Conservation (phyloP, 257 asterid genomes). For the Gardenia jasminoides region DNA sequence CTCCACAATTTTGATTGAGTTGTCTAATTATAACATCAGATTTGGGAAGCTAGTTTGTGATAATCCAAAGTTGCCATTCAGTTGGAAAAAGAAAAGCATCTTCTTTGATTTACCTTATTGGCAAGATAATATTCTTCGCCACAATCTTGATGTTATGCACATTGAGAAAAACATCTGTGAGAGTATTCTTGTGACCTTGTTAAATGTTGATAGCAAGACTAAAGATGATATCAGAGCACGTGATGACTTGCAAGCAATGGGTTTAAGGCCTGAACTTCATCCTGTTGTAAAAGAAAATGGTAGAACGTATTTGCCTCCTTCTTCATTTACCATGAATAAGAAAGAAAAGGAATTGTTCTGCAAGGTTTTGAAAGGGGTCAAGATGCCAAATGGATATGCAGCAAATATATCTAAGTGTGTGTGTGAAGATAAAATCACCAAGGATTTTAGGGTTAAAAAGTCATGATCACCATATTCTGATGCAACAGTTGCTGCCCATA, state of each 20-base stretch:
- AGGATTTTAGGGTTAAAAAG: not conserved
- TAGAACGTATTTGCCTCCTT: not conserved
- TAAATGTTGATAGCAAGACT: too few species aligned
- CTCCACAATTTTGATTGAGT: too few species aligned
- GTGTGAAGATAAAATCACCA: not conserved
- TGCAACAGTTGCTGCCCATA: not conserved
- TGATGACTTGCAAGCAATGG: not conserved
- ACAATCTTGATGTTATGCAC: too few species aligned
- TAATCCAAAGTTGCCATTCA: too few species aligned
- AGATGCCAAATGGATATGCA: not conserved
- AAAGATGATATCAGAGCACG: too few species aligned
- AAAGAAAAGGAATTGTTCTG: not conserved
- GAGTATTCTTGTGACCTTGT: not conserved
- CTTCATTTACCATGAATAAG: not conserved
- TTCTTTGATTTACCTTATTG: too few species aligned
- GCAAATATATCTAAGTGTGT: not conserved
- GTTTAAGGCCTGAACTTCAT: not conserved
- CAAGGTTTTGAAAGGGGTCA: not conserved
- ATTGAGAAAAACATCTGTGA: too few species aligned
- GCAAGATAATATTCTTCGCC: too few species aligned
- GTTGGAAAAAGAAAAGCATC: too few species aligned
- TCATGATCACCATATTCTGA: not conserved
- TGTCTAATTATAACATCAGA: too few species aligned
- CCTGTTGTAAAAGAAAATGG: not conserved
- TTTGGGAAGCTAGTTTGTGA: too few species aligned